Base-by-base conservation (phyloP, 495 filamentous ascomycete genomes). In the Penicillium manginii region DNA sequence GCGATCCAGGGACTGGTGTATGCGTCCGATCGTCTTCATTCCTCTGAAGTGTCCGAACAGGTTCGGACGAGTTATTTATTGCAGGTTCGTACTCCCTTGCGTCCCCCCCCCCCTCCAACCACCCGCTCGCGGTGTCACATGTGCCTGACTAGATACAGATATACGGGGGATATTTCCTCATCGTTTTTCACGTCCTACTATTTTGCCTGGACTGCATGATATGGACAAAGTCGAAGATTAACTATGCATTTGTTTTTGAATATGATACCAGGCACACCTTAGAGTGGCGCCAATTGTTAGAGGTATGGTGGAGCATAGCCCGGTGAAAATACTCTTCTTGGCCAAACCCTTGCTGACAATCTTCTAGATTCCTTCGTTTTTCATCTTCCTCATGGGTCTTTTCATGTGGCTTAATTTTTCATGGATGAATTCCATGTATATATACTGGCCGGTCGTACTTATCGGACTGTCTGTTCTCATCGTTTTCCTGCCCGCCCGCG, bases 171-270 rank as follows among this genome's bases (percentile, higher is more conserved):
- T 96, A 91, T 68, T 92, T 94, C 55, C 78, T 96, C 6, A 81
- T 87, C 55, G 73, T 92, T 12, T 80, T 89, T 51, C 83, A 96
- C 19, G 85, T 92, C 65, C 74, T 84, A 39, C 69, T 93, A 22
- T 96, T 96, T 63, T 88, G 84, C 58, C 48, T 97, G 32, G 88
- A 89, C 64, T 93, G 91, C 67, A 83, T 86, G 53, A 75, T 96
- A 48, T 98, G 92, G 91, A 84, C 86, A 3, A 77, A 73, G 42
- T 84, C 88, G 59, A 93, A 91, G 71, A 91, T 98, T 66, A 98
- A 98, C 67, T 96, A 97, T 71, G 82, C 86, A 31, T 98, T 98
- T 74, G 89, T 98, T 65, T 98, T 98, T 68, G 94, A 98, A 72
- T 96, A 94, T 66, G 92, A 97, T 76, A 85, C 86, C 45, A 83